These are phyloP conservation scores for Grigorovia jiainica DNA, from an alignment of 805 yeast genomes.

Conservation along the genomic window DNA sequence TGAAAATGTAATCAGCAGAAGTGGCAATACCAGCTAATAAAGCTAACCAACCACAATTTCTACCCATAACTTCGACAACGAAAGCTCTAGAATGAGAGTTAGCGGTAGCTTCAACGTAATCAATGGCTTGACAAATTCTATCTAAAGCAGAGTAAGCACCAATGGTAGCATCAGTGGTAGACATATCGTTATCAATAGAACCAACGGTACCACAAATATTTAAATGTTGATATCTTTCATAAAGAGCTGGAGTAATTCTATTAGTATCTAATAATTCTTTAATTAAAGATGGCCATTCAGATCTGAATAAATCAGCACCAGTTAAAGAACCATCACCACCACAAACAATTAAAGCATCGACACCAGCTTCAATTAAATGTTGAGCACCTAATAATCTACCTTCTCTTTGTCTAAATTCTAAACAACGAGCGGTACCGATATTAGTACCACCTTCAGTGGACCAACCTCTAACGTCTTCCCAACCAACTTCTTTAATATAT, in stretches of 20 bases:
- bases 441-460: slow-evolving; percentile 64
- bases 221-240: slow-evolving; percentile 42
- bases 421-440: slow-evolving; percentile 71
- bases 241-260: slow-evolving; percentile 38
- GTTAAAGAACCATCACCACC: slow-evolving; percentile 82
- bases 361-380: slow-evolving; percentile 60
- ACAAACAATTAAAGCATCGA: slow-evolving; percentile 69
- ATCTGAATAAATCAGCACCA: slow-evolving; percentile 69
- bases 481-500: slow-evolving; percentile 48
- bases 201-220: slow-evolving; percentile 72
- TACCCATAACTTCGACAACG: slow-evolving; percentile 81
- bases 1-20: slow-evolving; percentile 71
- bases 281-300: slow-evolving; percentile 68
- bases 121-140: slow-evolving; percentile 61
- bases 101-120: slow-evolving; percentile 79
- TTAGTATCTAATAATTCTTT: slow-evolving; percentile 44
- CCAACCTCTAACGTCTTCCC: slow-evolving; percentile 71
- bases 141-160: slow-evolving; percentile 75
- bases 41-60: slow-evolving; percentile 86
- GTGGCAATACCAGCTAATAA: slow-evolving; percentile 73
- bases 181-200: slow-evolving; percentile 79
- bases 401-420: slow-evolving; percentile 53
- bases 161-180: slow-evolving; percentile 75
- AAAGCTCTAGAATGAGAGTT: slow-evolving; percentile 76
- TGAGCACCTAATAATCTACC: slow-evolving; percentile 58